phyloP scores from a whole-genome alignment of 1,284 basidiomycete genomes.

The Sphaerobolus stellatus region DNA sequence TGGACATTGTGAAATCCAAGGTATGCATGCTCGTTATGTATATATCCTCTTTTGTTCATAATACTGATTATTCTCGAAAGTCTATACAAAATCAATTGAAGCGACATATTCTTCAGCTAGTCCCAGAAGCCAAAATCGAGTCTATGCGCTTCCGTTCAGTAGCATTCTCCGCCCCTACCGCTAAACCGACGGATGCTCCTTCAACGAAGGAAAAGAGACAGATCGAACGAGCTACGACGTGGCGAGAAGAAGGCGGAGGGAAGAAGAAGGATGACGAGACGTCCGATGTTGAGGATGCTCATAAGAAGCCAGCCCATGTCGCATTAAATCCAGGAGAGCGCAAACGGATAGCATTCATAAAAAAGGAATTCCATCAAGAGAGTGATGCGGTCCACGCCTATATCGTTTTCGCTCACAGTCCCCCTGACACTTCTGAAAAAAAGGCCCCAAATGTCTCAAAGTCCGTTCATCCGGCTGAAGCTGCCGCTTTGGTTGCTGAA shows the following conservation, averaged over 20 bases:
- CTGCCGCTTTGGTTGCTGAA: constrained; percentile 60
- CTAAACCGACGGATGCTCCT: constrained; percentile 32
- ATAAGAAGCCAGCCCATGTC: constrained; percentile 53
- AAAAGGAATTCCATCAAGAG: constrained; percentile 76
- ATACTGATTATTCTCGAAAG: constrained; percentile 45
- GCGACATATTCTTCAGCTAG: constrained; percentile 66
- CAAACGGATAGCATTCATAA: constrained; percentile 93
- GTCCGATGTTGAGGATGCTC: constrained; percentile 44
- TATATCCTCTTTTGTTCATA: neutral
- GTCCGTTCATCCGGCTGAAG: constrained; percentile 62
- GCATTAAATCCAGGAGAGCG: constrained; percentile 85
- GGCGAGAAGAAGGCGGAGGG: constrained; percentile 47
- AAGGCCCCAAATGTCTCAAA: constrained; percentile 58
- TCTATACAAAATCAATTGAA: constrained; percentile 60
- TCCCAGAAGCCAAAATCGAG: constrained; percentile 78
- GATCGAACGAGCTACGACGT: constrained; percentile 66
- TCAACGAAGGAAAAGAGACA: constrained; percentile 38
- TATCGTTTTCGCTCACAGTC: constrained; percentile 78
- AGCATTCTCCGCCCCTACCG: constrained; percentile 79
- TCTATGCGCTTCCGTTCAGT: constrained; percentile 90
- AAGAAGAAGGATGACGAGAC: constrained; percentile 25
- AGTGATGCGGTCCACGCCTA: constrained; percentile 80
- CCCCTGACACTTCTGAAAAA: constrained; percentile 38
- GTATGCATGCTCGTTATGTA: constrained; percentile 40
- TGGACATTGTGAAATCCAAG: constrained; percentile 74